These are phyloP conservation scores for Kuraishia cidri DNA, from an alignment of 805 yeast species.

Conservation along the genomic window DNA sequence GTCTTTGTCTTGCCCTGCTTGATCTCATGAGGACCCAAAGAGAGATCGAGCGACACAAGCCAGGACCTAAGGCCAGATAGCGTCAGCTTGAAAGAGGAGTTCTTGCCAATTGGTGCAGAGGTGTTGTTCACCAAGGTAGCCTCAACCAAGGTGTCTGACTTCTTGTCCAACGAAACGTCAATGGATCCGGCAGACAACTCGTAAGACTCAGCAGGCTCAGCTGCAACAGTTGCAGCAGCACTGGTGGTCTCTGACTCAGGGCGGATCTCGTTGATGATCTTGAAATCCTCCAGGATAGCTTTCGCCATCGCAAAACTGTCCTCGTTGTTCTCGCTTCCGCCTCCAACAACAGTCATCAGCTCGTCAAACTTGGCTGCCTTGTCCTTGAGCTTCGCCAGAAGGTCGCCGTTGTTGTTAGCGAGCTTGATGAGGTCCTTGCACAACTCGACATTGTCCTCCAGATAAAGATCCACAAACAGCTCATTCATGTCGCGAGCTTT, in stretches of 20 bases:
- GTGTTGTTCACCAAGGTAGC: no score
- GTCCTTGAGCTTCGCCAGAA: conserved; percentile 2
- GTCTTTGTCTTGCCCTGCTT: no score
- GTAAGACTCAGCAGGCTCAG: neutral
- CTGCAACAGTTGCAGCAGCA: neutral
- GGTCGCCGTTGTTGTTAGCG: conserved; percentile 1
- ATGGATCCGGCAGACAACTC: neutral
- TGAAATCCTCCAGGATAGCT: neutral
- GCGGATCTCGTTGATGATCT: neutral
- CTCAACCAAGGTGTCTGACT: no score
- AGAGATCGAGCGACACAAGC: no score
- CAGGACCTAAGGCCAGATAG: no score
- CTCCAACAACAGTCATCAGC: neutral
- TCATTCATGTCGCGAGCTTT: conserved; percentile 1
- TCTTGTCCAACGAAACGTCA: no score
- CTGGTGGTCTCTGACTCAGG: neutral
- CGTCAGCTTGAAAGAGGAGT: no score
- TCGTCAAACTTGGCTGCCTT: conserved; percentile 1
- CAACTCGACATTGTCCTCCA: conserved; percentile 1
- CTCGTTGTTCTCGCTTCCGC: conserved; percentile 1
- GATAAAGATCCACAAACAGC: conserved; percentile 1
- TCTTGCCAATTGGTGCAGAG: no score
- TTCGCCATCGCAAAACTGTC: neutral
- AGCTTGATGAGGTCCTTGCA: conserved; percentile 1
- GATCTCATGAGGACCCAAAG: no score